Base-by-base conservation (phyloP, 495 filamentous ascomycete genomes). In the Talaromyces proteolyticus region DNA sequence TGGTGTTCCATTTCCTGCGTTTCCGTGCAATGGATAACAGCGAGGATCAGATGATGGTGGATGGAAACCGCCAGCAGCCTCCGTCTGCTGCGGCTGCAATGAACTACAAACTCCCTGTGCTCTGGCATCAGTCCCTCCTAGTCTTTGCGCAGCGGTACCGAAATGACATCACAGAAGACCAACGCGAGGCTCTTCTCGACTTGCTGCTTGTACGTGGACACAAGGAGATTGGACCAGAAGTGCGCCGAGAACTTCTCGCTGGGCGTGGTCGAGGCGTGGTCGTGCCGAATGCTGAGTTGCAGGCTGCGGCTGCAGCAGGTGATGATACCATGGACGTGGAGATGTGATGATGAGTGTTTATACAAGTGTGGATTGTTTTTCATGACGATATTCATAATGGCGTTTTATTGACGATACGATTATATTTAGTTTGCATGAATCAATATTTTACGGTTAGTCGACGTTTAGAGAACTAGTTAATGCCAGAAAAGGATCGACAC, bases 1-100 rank as follows among this genome's bases (percentile, higher is more conserved):
- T 97, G 5, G 94, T 97, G 14, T 97, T 96, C 69, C 91, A 97
- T 67, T 98, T 96, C 65, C 65, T 96, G 54, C 84, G 93, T 16
- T 96, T 96, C 70, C 80, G 87, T 29, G 81, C 73, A 24, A 70
- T 70, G 3, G 73, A 69, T 8, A 70, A 73, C 3, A 77, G 79
- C 52, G 71, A 74, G 43, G 59, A 73, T 16, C 68, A 69, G 59
- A 58, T 53, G 19, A 71, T 70, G 25, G 71, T 56, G 43, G 69
- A 69, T 21, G 41, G 40, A 20, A 39, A 52, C 22, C n/a, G 23
- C 21, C 40, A 45, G 3, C 29, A 17, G 4, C 77, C 57, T 24
- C 44, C 47, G 2, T 66, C 64, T 3, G 62, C 61, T 1, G 59
- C 61, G 16, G 61, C 67, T 20, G 67, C 73, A 12, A 80, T 77